A percentile compares a stretch with the other conserved stretches of the same genome.
phyloP scores from a whole-genome alignment of 768 basidiomycete species.

The Podaxis sp. region DNA sequence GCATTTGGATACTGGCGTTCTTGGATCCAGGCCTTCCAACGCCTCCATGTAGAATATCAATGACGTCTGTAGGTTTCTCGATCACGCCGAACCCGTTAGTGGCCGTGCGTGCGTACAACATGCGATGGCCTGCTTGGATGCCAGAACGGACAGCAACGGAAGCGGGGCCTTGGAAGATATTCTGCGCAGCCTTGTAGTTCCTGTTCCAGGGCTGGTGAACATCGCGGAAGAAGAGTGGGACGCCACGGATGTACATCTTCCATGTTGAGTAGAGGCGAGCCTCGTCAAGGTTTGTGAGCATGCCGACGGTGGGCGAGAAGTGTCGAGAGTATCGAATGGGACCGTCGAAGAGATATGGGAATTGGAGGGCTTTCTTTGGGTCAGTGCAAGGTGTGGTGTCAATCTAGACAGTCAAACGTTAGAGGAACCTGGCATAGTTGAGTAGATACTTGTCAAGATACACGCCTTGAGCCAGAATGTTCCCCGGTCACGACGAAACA shows the following conservation, averaged over 20 bases:
- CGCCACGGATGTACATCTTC: constrained; percentile 68
- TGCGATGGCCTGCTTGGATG: constrained; percentile 70
- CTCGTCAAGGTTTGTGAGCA: constrained; percentile 59
- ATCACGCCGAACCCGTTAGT: constrained; percentile 65
- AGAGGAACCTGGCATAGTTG: not conserved
- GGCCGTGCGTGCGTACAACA: constrained; percentile 72
- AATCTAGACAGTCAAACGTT: constrained; percentile 40
- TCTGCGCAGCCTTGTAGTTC: constrained; percentile 67
- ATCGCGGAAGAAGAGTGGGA: constrained; percentile 61
- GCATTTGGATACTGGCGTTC: not conserved
- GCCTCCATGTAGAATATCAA: constrained; percentile 52
- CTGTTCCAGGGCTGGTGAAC: constrained; percentile 65
- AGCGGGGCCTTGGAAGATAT: constrained; percentile 63
- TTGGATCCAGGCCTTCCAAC: constrained; percentile 7
- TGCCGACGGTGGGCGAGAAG: constrained; percentile 68
- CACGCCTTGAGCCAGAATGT: constrained; percentile 70
- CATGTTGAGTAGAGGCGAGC: constrained; percentile 74
- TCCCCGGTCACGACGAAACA: constrained; percentile 51
- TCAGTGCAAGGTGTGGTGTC: constrained; percentile 48
- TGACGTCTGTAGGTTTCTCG: constrained; percentile 44
- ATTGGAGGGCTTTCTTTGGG: constrained; percentile 30
- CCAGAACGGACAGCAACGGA: constrained; percentile 64
- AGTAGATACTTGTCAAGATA: not conserved
- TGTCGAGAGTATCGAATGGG: constrained; percentile 73
- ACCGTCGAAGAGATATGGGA: constrained; percentile 70